Evolutionary conservation across 768 basidiomycete species (phyloP), one percentile per base, ranked within the genome.

Genomic region (Piloderma croceum): DNA sequence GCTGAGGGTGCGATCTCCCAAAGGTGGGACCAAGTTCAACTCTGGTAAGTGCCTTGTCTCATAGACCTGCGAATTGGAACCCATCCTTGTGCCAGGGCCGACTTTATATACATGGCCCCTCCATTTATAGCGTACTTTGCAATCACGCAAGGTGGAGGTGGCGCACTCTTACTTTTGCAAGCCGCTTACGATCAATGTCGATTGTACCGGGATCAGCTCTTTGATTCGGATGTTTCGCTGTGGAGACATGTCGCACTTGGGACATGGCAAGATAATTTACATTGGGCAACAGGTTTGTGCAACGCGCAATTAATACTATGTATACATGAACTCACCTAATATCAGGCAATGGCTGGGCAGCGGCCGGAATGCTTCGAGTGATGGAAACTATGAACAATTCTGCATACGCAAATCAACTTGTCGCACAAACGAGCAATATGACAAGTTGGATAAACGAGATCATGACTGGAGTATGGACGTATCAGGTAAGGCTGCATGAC

Each of bases 61-160:
- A 18, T 27, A 5, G 6, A 18, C 21, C n/a, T 10, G 12, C 7
- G 22, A 27, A n/a, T 29, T 7, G 6, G 13, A 19, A 10, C 29
- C 24, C 27, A 18, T 22, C 38, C 29, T 31, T 22, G 17, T 29
- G 36, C 35, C 42, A 77, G 77, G 77, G 60, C 76, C 27, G 76
- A 78, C 52, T 80, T 73, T 45, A 59, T 76, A 3, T 79, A 74
- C 57, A 79, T 78, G 79, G 76, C 63, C 1, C 77, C 79, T 11
- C 77, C 79, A 2, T 82, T 82, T 54, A 70, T 83, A 36, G 79
- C 81, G 17, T 82, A 82, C 56, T 80, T 65, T 46, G 81, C 79
- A 13, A 69, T 69, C 4, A 48, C 74, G n/a, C 48, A 67, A 51
- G 61, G 63, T 15, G 68, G 63, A 41, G 41, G 58, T 31, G 45